A percentile compares a stretch with the other conserved stretches of the same genome.
phyloP scores from a whole-genome alignment of 2,329 filamentous ascomycete genomes.

The Trichoderma semiorbis region DNA sequence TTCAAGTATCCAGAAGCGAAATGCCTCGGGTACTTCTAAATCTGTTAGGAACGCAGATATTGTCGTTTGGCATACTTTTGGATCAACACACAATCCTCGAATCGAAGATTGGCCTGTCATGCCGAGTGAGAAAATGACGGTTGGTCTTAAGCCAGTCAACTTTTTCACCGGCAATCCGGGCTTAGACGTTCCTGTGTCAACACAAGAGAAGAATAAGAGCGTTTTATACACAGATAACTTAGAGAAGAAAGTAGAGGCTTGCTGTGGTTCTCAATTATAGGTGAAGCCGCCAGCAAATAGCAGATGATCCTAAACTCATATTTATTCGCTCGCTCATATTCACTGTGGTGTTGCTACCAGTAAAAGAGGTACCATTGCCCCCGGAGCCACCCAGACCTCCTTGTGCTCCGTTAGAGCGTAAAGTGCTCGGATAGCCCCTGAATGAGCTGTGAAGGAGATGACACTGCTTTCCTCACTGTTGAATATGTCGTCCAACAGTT shows the following conservation, averaged over 20 bases:
- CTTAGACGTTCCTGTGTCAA: neutral
- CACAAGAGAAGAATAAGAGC: neutral
- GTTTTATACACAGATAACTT: neutral
- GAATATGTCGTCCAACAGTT: neutral
- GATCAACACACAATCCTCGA: conserved; percentile 62
- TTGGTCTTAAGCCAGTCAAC: conserved; percentile 51
- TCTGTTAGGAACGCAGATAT: conserved; percentile 45
- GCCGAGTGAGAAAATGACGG: conserved; percentile 56
- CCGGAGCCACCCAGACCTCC: neutral
- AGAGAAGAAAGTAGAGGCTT: neutral
- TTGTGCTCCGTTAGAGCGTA: neutral
- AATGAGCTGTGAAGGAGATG: neutral
- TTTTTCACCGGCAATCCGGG: conserved; percentile 42
- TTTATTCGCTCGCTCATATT: neutral
- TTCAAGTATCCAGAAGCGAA: neutral
- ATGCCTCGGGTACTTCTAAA: neutral
- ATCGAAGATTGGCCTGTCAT: conserved; percentile 66
- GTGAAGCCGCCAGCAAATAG: no score
- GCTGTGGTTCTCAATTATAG: neutral
- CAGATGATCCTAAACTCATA: no score
- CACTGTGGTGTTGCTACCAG: neutral
- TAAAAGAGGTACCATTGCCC: neutral
- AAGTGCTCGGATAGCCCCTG: neutral
- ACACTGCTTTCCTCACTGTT: neutral
- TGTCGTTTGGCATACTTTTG: conserved; percentile 56